phyloP scores from a whole-genome alignment of 2,329 filamentous ascomycete genomes.

The Fusarium irregulare region DNA sequence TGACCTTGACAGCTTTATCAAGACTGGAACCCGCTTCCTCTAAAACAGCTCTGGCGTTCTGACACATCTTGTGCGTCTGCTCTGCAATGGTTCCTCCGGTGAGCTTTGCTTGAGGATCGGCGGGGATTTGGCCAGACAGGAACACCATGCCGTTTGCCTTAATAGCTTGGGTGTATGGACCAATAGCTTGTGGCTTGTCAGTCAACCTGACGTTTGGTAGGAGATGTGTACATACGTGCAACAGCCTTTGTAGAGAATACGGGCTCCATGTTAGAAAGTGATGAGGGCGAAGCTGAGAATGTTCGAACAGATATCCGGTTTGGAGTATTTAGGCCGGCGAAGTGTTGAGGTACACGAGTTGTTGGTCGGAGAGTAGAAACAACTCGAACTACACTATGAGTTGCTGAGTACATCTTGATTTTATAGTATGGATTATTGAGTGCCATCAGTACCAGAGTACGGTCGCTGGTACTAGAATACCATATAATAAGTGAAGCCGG shows the following conservation, averaged over 20 bases:
- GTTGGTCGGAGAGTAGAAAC: background rate
- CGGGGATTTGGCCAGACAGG: slow-evolving; percentile 76
- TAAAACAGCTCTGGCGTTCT: slow-evolving; percentile 74
- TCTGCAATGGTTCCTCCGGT: slow-evolving; percentile 67
- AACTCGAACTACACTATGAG: background rate
- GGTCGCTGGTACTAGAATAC: background rate
- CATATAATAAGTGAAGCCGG: background rate
- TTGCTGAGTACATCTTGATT: background rate
- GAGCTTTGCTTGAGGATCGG: slow-evolving; percentile 66
- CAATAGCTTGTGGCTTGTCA: slow-evolving; percentile 15
- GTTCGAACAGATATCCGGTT: background rate
- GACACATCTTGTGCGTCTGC: slow-evolving; percentile 39
- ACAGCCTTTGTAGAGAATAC: slow-evolving; percentile 27
- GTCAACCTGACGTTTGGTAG: background rate
- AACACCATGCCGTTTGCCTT: slow-evolving; percentile 65
- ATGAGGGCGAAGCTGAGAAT: background rate
- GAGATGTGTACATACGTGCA: slow-evolving; percentile 5
- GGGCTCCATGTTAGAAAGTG: slow-evolving; percentile 5
- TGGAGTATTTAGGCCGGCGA: background rate
- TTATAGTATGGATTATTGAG: background rate
- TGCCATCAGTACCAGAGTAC: no score
- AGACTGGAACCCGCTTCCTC: slow-evolving; percentile 73
- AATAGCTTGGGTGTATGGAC: slow-evolving; percentile 35
- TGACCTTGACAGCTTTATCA: slow-evolving; percentile 75
- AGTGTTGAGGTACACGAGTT: background rate